Conservation (phyloP, 2,329 filamentous ascomycete species). For the Capronia epimyces region DNA sequence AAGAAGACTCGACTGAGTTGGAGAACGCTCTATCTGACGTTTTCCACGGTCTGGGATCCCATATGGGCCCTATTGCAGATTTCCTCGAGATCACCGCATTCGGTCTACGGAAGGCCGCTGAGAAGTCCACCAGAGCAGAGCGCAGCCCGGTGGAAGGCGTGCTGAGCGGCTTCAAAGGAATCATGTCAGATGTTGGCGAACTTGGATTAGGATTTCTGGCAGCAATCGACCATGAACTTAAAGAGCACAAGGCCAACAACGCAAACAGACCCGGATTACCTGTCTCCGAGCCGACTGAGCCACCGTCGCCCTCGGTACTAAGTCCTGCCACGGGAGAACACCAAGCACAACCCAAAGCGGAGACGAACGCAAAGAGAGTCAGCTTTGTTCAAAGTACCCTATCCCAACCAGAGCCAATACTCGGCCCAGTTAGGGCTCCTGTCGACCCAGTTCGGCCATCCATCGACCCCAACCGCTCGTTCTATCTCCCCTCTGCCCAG, state of each 20-base stretch:
- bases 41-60: slow-evolving; percentile 35
- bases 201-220: slow-evolving; percentile 21
- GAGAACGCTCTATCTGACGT: slow-evolving; percentile 35
- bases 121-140: slow-evolving; percentile 36
- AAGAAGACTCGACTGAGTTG: slow-evolving; percentile 32
- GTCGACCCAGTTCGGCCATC: neutral
- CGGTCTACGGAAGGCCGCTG: slow-evolving; percentile 35
- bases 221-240: slow-evolving; percentile 11
- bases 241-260: slow-evolving; percentile 3
- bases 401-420: neutral
- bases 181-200: slow-evolving; percentile 39
- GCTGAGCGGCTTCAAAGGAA: slow-evolving; percentile 36
- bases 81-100: slow-evolving; percentile 37
- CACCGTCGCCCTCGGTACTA: neutral
- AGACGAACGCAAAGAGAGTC: slow-evolving; percentile 12
- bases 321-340: neutral
- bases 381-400: slow-evolving; percentile 7
- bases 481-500: neutral
- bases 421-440: neutral
- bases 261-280: neutral
- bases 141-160: slow-evolving; percentile 36
- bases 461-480: neutral
- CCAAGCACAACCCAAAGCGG: neutral
- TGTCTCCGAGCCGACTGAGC: neutral
- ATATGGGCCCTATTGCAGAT: slow-evolving; percentile 35